Evolutionary conservation across 352 stramenopile species (phyloP).

Genomic region (Pythium rishiriense): DNA sequence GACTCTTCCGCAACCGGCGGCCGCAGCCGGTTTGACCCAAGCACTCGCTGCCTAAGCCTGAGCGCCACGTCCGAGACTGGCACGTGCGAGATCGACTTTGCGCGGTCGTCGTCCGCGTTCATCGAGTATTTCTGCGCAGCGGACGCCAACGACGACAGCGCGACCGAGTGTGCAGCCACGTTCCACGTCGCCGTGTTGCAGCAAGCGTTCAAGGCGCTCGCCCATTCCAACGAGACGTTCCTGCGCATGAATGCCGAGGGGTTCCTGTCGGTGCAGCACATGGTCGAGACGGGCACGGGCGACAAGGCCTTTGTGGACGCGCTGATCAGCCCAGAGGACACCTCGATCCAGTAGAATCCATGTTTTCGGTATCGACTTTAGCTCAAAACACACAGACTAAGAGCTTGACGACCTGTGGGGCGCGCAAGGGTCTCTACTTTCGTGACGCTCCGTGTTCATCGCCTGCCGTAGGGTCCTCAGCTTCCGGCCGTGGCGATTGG

Average conservation of each 20-base stretch:
- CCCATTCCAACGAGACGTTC: conserved; percentile 79
- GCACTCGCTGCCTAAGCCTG: conserved; percentile 41
- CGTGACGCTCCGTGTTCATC: background rate
- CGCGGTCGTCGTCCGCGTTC: conserved; percentile 65
- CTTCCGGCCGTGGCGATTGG: conserved; percentile 19
- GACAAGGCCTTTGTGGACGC: conserved; percentile 83
- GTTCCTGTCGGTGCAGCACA: conserved; percentile 74
- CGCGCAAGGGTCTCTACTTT: background rate
- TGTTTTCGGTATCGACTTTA: background rate
- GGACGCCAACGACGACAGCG: conserved; percentile 18
- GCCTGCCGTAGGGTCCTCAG: background rate
- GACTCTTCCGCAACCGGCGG: conserved; percentile 1
- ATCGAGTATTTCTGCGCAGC: conserved; percentile 78
- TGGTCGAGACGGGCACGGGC: conserved; percentile 37
- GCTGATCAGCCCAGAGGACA: conserved; percentile 78
- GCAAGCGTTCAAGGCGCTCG: conserved; percentile 77
- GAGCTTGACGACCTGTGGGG: too few relatives aligned
- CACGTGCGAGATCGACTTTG: conserved; percentile 83
- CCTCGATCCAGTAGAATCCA: conserved; percentile 12
- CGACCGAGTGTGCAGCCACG: conserved; percentile 39
- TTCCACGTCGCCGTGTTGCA: conserved; percentile 85
- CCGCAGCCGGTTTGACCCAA: background rate
- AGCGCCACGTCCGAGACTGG: conserved; percentile 72
- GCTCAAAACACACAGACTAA: too few relatives aligned
- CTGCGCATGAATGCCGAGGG: conserved; percentile 79